phyloP scores from a whole-genome alignment of 257 asterid genomes.

The Salvia miltiorrhiza region DNA sequence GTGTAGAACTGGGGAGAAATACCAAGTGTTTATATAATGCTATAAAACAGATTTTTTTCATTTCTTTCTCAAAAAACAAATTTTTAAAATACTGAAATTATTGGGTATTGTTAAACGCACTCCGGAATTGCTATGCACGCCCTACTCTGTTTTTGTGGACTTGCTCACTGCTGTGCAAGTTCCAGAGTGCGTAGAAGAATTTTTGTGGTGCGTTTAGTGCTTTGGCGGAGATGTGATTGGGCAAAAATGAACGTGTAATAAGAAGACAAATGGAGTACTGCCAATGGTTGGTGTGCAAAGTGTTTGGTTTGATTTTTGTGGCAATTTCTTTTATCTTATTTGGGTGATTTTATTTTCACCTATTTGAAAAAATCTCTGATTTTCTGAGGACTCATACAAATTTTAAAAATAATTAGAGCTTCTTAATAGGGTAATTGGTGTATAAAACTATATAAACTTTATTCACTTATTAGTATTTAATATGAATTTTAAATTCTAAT shows the following conservation, averaged over 20 bases:
- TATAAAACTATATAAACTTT: too few species aligned
- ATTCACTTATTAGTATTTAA: too few species aligned
- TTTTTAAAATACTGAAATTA: too few species aligned
- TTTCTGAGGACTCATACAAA: too few species aligned
- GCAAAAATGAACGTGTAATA: background rate
- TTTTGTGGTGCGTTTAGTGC: background rate
- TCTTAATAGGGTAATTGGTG: too few species aligned
- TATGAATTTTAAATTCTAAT: too few species aligned
- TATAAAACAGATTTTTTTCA: background rate
- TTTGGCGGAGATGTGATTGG: background rate
- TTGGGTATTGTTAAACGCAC: background rate
- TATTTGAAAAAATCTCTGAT: too few species aligned
- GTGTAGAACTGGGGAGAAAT: background rate
- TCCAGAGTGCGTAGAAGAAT: background rate
- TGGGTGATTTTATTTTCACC: too few species aligned
- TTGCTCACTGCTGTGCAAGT: too few species aligned
- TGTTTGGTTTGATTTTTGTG: background rate
- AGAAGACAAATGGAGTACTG: background rate
- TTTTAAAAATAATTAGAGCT: too few species aligned
- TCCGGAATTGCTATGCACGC: background rate
- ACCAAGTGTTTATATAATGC: constrained; percentile 15
- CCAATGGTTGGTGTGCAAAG: background rate
- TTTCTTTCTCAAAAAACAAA: too few species aligned
- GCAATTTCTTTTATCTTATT: background rate
- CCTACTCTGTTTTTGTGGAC: background rate